Conservation (phyloP, 2,329 filamentous ascomycete genomes). For the Xylaria sp. region DNA sequence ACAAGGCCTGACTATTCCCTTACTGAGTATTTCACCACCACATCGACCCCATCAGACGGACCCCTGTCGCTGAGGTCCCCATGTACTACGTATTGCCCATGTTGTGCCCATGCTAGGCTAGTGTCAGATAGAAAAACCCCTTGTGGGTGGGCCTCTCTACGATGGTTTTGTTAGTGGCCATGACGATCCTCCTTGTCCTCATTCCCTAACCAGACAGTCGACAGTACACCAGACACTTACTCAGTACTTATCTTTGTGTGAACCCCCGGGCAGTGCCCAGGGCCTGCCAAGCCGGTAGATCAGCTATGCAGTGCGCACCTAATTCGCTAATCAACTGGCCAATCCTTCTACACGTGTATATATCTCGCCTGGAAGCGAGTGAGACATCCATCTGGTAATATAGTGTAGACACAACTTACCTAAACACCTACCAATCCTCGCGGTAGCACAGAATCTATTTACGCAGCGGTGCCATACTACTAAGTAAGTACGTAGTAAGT, state of each 20-base stretch:
- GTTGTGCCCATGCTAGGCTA: slow-evolving; percentile 11
- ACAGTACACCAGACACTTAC: not conserved
- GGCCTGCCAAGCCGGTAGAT: slow-evolving; percentile 48
- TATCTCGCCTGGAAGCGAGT: not conserved
- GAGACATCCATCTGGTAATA: slow-evolving; percentile 2
- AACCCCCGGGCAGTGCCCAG: slow-evolving; percentile 41
- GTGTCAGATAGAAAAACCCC: slow-evolving; percentile 8
- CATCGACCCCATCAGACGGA: slow-evolving; percentile 12
- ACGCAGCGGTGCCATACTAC: too few relatives aligned
- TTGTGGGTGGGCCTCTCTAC: slow-evolving; percentile 15
- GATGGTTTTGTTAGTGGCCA: slow-evolving; percentile 27
- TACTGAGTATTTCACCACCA: not conserved
- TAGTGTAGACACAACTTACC: slow-evolving; percentile 1
- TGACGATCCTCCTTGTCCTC: slow-evolving; percentile 31
- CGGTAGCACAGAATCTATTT: not conserved
- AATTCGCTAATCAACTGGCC: slow-evolving; percentile 36
- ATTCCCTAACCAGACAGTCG: not conserved
- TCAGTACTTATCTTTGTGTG: slow-evolving; percentile 15
- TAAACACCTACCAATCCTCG: not conserved
- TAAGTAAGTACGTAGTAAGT: too few relatives aligned
- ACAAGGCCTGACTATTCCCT: not conserved
- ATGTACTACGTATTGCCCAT: slow-evolving; percentile 10
- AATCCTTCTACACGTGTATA: not conserved
- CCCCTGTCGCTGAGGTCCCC: not conserved
- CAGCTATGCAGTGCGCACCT: slow-evolving; percentile 26